These are phyloP conservation scores for Diaporthe destruens DNA, from an alignment of 2,329 filamentous ascomycete genomes.

Conservation along the genomic window DNA sequence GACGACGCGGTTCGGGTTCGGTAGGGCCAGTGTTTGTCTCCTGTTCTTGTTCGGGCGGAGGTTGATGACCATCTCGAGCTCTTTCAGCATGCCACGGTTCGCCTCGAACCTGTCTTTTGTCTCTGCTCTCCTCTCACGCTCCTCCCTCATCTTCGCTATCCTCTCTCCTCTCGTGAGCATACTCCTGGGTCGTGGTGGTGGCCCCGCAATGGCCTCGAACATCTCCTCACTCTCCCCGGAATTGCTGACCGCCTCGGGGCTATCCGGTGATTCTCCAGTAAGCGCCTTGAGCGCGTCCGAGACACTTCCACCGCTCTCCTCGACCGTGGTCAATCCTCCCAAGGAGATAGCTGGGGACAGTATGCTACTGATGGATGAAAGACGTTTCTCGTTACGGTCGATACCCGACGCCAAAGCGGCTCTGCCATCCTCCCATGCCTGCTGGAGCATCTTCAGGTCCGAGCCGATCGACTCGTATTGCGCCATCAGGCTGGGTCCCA, in stretches of 20 bases:
- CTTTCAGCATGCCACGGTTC: slow-evolving; percentile 89
- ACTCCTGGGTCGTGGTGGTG: slow-evolving; percentile 76
- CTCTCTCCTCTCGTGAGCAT: slow-evolving; percentile 87
- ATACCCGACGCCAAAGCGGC: slow-evolving; percentile 85
- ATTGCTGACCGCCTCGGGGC: slow-evolving; percentile 62
- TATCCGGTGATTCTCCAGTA: slow-evolving; percentile 75
- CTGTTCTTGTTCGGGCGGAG: slow-evolving; percentile 56
- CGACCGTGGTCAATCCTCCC: slow-evolving; percentile 75
- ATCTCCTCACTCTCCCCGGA: slow-evolving; percentile 78
- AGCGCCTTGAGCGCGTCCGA: slow-evolving; percentile 79
- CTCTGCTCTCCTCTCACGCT: slow-evolving; percentile 79
- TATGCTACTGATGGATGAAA: slow-evolving; percentile 72
- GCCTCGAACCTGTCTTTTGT: slow-evolving; percentile 82
- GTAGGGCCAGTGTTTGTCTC: slow-evolving; percentile 52
- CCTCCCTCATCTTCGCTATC: slow-evolving; percentile 88
- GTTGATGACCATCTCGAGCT: slow-evolving; percentile 90
- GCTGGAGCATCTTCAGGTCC: slow-evolving; percentile 83
- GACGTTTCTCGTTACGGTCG: slow-evolving; percentile 80
- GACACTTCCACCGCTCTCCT: slow-evolving; percentile 53
- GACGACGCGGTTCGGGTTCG: slow-evolving; percentile 53
- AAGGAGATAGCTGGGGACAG: slow-evolving; percentile 73
- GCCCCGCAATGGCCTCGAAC: slow-evolving; percentile 90
- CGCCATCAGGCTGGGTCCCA: slow-evolving; percentile 82
- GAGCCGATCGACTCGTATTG: slow-evolving; percentile 96
- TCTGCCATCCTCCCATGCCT: slow-evolving; percentile 90